Conservation (phyloP, 1,139 yeast genomes). For the Debaryomyces singareniensis region DNA sequence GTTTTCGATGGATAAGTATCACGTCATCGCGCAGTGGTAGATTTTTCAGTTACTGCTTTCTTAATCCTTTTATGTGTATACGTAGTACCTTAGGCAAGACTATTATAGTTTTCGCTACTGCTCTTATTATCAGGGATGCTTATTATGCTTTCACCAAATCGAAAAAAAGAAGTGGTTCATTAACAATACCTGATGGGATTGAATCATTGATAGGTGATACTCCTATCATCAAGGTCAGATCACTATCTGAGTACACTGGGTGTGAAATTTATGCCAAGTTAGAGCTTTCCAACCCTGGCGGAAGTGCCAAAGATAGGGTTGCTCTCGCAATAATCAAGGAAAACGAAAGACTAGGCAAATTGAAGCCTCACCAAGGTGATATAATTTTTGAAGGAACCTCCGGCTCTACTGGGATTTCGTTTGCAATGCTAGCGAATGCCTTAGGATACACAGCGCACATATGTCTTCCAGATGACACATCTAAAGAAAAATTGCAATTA, state of each 20-base stretch:
- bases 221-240: slow-evolving; percentile 70
- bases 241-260: slow-evolving; percentile 71
- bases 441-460: slow-evolving; percentile 87
- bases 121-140: too few relatives aligned
- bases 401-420: slow-evolving; percentile 92
- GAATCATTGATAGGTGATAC: slow-evolving; percentile 79
- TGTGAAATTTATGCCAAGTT: slow-evolving; percentile 82
- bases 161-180: slow-evolving; percentile 10
- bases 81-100: too few relatives aligned
- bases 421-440: slow-evolving; percentile 83
- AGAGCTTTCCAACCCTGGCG: slow-evolving; percentile 87
- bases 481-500: slow-evolving; percentile 70
- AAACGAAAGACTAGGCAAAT: slow-evolving; percentile 54
- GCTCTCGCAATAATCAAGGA: slow-evolving; percentile 76
- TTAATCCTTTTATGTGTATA: too few relatives aligned
- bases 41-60: too few relatives aligned
- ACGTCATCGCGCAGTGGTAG: too few relatives aligned
- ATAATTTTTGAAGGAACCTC: slow-evolving; percentile 89
- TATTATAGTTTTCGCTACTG: too few relatives aligned
- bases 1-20: too few relatives aligned
- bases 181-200: too few relatives aligned
- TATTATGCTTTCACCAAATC: too few relatives aligned
- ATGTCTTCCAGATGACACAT: slow-evolving; percentile 93
- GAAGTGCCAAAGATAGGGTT: slow-evolving; percentile 92
- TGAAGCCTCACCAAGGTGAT: slow-evolving; percentile 53